A percentile compares a stretch with the other conserved stretches of the same genome.
Conservation (phyloP, 179 eudicot species). For the Silene vulgaris region DNA sequence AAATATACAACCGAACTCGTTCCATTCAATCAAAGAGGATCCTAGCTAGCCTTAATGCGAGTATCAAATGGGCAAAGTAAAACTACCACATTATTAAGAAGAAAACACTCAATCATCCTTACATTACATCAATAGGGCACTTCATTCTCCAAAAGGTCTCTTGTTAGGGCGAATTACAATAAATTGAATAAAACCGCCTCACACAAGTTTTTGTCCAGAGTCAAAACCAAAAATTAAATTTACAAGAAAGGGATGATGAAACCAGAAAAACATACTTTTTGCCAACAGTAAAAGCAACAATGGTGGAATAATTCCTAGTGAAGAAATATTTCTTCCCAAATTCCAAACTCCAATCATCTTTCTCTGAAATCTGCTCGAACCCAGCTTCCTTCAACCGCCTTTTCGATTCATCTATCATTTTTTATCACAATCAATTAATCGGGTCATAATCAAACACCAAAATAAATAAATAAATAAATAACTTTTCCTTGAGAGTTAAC, state of each 20-base stretch:
- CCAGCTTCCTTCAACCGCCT: slow-evolving; percentile 65
- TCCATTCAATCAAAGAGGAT: not conserved
- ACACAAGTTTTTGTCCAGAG: too few species aligned
- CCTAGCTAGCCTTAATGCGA: not conserved
- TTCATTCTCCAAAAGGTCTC: too few species aligned
- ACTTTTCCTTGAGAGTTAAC: not conserved
- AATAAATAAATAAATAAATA: not conserved
- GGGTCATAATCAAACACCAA: not conserved
- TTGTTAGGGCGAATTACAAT: too few species aligned
- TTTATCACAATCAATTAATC: slow-evolving; percentile 9
- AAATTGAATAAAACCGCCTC: too few species aligned
- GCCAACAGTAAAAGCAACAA: slow-evolving; percentile 90
- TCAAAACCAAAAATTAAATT: not conserved
- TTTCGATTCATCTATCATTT: slow-evolving; percentile 71
- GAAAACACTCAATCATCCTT: not conserved
- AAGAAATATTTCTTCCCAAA: slow-evolving; percentile 80
- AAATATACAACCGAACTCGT: not conserved
- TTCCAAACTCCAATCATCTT: slow-evolving; percentile 71
- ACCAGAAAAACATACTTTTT: slow-evolving; percentile 48
- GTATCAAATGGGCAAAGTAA: not conserved
- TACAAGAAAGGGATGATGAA: not conserved
- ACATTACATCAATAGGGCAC: too few species aligned
- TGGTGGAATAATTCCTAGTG: slow-evolving; percentile 83
- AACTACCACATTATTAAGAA: not conserved
- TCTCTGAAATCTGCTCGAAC: slow-evolving; percentile 69